phyloP scores from a whole-genome alignment of 176 grass and related monocot species.

The Lolium multiflorum region DNA sequence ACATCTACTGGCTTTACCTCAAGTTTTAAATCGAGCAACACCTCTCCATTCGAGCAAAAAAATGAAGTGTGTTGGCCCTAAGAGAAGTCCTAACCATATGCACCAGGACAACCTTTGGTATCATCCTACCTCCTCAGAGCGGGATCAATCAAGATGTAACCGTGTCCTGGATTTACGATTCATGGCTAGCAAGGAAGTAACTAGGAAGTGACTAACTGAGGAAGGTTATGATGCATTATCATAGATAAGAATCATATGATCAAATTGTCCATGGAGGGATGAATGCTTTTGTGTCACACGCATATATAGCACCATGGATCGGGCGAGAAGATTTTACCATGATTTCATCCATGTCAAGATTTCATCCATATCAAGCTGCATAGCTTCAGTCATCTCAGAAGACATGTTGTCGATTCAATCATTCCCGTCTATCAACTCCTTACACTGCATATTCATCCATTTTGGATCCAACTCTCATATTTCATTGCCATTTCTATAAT shows the following conservation, averaged over 20 bases:
- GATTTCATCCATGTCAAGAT: constrained; percentile 46
- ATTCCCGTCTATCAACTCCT: constrained; percentile 26
- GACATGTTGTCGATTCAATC: constrained; percentile 19
- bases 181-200: too few relatives aligned
- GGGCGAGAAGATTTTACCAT: constrained; percentile 28
- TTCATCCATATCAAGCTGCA: constrained; percentile 43
- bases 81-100: too few relatives aligned
- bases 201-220: too few relatives aligned
- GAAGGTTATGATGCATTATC: background rate
- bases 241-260: too few relatives aligned
- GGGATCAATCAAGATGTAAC: too few relatives aligned
- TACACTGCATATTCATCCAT: constrained; percentile 42
- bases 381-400: constrained; percentile 38
- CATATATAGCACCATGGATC: background rate
- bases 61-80: too few relatives aligned
- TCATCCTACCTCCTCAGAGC: too few relatives aligned
- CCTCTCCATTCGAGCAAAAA: too few relatives aligned
- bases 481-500: constrained; percentile 47
- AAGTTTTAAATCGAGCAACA: too few relatives aligned
- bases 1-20: too few relatives aligned
- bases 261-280: background rate
- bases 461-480: constrained; percentile 63
- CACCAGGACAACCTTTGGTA: background rate
- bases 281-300: background rate
- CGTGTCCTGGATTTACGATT: too few relatives aligned